Evolutionary conservation across 1,139 yeast genomes (phyloP), one percentile per base, ranked within the genome.

Genomic region (Blastobotrys buckinghamii): DNA sequence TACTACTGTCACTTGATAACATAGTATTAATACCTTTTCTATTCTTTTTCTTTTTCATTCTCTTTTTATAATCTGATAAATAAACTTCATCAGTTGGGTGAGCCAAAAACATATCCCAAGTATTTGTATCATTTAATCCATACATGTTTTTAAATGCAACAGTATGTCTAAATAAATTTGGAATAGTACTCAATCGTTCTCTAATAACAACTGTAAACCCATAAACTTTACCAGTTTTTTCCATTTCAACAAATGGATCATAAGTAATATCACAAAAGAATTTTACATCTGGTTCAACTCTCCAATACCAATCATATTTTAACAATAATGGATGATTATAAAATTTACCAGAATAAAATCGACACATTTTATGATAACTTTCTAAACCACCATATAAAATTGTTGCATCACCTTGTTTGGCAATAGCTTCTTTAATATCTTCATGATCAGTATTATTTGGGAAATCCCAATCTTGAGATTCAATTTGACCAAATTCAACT

Each of bases 291-390:
- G 95, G 95, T 63, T 85, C 95, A 39, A 85, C 74, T 53, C 95
- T 70, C 95, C 94, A 85, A 63, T 83, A 85, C 70, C 82, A 85
- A 53, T 68, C 70, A 59, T 67, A 76, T 53, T 81, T 69, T 47
- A 69, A 69, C 61, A 85, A 63, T 51, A 77, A 77, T 2, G 84
- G 84, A 53, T 83, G 75, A 47, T 81, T 73, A 63, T 73, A 82
- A 58, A 85, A 82, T 54, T 70, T 70, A 9, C 82, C 81, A 55
- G 83, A 79, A 62, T 84, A 80, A 67, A 78, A 84, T 27, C 92
- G 71, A 60, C 92, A 84, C 92, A 84, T 84, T 59, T 82, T 81
- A 59, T 82, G 92, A 60, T 85, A 85, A 0, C 87, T 80, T 13
- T 62, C 67, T 65, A 69, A 71, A 27, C 69, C 69, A 0, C 90